Base-by-base conservation (phyloP, 2,329 filamentous ascomycete genomes). In the Penicillium verrucosum region DNA sequence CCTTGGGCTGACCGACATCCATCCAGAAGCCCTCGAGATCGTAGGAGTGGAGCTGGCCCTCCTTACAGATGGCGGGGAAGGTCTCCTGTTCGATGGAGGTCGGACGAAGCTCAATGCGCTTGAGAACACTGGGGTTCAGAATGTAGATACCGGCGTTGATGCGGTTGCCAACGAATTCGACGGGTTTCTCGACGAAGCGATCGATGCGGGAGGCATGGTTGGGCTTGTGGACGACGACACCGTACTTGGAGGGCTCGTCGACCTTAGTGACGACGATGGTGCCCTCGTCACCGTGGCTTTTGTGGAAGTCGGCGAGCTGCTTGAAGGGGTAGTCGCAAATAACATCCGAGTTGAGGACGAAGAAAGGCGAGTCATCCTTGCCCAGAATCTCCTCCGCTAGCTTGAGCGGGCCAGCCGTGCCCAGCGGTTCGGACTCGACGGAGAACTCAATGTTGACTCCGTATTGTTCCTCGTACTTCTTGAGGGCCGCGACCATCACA, bases 61-160 rank as follows among this genome's bases (percentile, higher is more conserved):
- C 93, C 69, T 84, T 86, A 78, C 89, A 89, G 75, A 97, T 94
- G 67, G 90, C 86, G 45, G 93, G 93, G 89, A 99, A 99, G 34
- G 92, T 97, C 81, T 97, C 94, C 80, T 97, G 93, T 80, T 99
- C 93, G 73, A 97, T 99, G 7, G 92, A 96, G 49, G 93, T 97
- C 41, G 94, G 94, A 60, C 93, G 90, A 64, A 97, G 87, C 77
- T 97, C 93, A 71, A 99, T 97, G 75, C 93, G 89, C 65, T 87
- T 81, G 59, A 99, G 85, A 40, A 97, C 86, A 50, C 88, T 92
- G 47, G 92, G 92, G 82, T 97, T 97, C 70, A 97, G 83, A 70
- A 97, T 96, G 82, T 97, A 97, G 78, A 97, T 90, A 79, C 94
- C 94, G 66, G 93, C 94, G 71, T 97, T 97, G 84, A 97, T 97